Base-by-base conservation (phyloP, 2,329 filamentous ascomycete genomes). In the Colletotrichum neosansevieriae region DNA sequence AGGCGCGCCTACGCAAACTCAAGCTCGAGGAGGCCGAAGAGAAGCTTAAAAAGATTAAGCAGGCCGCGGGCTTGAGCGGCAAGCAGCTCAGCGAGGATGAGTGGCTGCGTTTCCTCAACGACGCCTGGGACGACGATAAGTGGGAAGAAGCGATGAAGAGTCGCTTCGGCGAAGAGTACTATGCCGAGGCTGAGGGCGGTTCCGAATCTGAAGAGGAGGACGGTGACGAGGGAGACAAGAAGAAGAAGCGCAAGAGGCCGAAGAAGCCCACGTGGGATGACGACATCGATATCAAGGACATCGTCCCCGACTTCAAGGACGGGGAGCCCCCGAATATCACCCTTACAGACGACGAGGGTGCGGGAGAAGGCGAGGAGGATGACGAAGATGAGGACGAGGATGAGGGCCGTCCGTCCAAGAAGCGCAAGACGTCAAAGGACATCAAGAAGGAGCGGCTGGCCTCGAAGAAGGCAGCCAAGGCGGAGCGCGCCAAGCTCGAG, bases 201-300 rank as follows among this genome's bases (percentile, higher is more conserved):
- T 85, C 87, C 1, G 91, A 89, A 72, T 92, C 91, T 69, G 87
- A 83, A 3, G 86, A 87, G 15, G 85, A 86, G 21, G 88, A 85
- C 6, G 81, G 78, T 3, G 84, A 79, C 7, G 82, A 77, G 56
- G 86, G 75, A 71, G 78, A 82, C 45, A 80, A 81, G 17, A 72
- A 79, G 59, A 89, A 88, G 77, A 89, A 88, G 76, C 89, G 88
- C 72, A 90, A 86, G 75, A 85, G 85, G 71, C 81, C 87, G 10
- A 94, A 93, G 85, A 97, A 97, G 81, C 94, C 93, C 10, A 92
- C 89, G 71, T 99, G 95, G 92, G 93, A 98, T 74, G 94, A 98
- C 75, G 96, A 99, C 77, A 98, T 99, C 74, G 94, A 98, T 76
- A 98, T 99, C 82, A 94, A 92, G 70, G 95, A 97, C 78, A 86